Evolutionary conservation across 176 grass and related monocot species (phyloP), one percentile per base, ranked within the genome.

Genomic region (Saccharum officinarum): DNA sequence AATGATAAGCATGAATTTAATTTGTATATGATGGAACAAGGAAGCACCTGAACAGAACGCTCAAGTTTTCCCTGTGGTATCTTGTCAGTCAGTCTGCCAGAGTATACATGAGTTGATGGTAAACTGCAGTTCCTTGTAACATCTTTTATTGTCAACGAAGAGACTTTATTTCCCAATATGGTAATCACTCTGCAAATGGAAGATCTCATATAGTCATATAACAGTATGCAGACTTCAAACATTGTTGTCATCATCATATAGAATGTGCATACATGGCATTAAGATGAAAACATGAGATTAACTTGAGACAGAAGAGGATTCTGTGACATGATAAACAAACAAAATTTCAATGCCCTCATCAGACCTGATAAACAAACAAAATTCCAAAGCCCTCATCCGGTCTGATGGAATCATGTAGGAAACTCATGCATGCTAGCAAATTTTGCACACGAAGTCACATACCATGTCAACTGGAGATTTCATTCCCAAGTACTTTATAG

Each of bases 1-100:
- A 77, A 73, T 68, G 68, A 60, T 62, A 63, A 69, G 22, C 50
- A 20, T 17, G 46, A 84, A 82, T 49, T 26, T 30, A 69, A 40
- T 52, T 44, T 73, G 40, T 10, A 26, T 37, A 72, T 49, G 22
- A 78, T 70, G 18, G 25, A 89, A 80, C 89, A 92, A 82, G 16
- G 67, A 89, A 80, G 63, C 87, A 98, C 96, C 93, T 98, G 86
- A 89, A 95, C 90, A 89, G 83, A 80, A 69, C 30, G 86, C 37
- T 92, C 92, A 83, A 98, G 75, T 82, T 91, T 90, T 69, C 90
- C 92, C 45, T 84, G 88, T 23, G 89, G 82, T 73, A 82, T 86
- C 78, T 73, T 92, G 14, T 89, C 87, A n/a, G 81, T 82, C 37
- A 91, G 86, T 82, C 55, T 94, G 62, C 84, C 75, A 49, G 80